Base-by-base conservation (phyloP, 345 rosid genomes). In the Barbarea vulgaris region DNA sequence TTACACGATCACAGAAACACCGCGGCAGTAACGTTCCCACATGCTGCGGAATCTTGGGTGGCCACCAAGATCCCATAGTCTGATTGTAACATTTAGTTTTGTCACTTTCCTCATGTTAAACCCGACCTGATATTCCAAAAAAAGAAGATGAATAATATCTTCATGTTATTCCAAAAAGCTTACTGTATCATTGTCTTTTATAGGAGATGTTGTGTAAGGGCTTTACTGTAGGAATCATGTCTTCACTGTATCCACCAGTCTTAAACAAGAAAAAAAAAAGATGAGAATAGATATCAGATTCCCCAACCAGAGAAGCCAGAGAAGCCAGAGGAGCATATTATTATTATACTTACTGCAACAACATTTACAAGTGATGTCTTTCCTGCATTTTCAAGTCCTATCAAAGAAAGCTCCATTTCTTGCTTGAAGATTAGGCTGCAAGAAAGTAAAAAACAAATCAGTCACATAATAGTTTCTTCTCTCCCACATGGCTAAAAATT, bases 61-160 rank as follows among this genome's bases (percentile, higher is more conserved):
- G 54, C 87, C 90, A 41, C 96, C 96, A 79, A 86, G 91, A 83
- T 90, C 97, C 97, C 97, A 91, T 78, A 91, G 64, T 78, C 88
- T 91, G 83, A 88, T 91, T 2, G 92, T 91, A 53, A 91, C 97
- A 55, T 79, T 88, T 59, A 92, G 94, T 80, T 91, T 91, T 25
- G 94, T 88, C 50, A 91, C 97, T 72, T 88, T 91, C 83, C 87
- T 87, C 97, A 91, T 91, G 79, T 91, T 88, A 81, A 91, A 91
- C 37, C 93, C 97, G 3, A 91, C 97, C 97, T 91, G 81, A 73
- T 2, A 28, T 88, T 57, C 93, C 36, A 63, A 31, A 53, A 66
- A 6, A 59, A 25, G n/a, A 33, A 53, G n/a, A n/a, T n/a, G 27
- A 21, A 12, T 25, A 17, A 72, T 7, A 10, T 27, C 64, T 50